Evolutionary conservation across 768 basidiomycete species (phyloP), one percentile per base, ranked within the genome.

Genomic region (Pleurotus platypus): DNA sequence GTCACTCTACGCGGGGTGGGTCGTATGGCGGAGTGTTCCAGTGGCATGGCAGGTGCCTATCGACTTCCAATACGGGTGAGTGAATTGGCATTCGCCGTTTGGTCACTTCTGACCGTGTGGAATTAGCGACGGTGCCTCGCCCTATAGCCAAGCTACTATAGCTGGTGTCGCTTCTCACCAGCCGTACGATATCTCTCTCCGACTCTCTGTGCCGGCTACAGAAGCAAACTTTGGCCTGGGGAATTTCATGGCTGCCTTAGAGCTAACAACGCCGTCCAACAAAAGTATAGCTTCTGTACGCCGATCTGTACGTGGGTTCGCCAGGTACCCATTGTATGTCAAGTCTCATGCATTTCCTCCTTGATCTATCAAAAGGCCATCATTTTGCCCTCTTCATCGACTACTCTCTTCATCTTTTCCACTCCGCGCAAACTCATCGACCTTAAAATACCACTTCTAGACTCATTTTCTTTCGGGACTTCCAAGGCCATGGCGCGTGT

Each of bases 1-100:
- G 4, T 89, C 91, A 9, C 60, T 82, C 13, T 78, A 79, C 59
- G 86, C 90, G 7, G 91, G 91, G 2, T 84, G 80, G 73, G 69
- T 84, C 49, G 88, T 93, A 3, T 92, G 90, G 89, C 83, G 74
- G 60, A 87, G 74, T 61, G 75, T 85, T 4, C 86, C 90, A 11
- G 79, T 83, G 4, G 78, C 82, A 30, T 94, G 92, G 92, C 77
- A 85, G 58, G 70, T 79, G 9, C 80, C 84, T 12, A 58, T 91
- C 18, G 83, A 85, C 67, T 75, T 94, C 16, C 89, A 92, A 74
- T 94, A 92, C 61, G 91, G 91, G 91, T 92, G 68, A 39, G 83
- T 66, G 20, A 13, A 35, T 35, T 35, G 30, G 11, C 30, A 3
- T 35, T 35, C 9, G 30, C 30, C 4, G 43, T 58, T 43, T 55